Base-by-base conservation (phyloP, 176 grass and related monocot genomes). In the Oryza glumipatula region DNA sequence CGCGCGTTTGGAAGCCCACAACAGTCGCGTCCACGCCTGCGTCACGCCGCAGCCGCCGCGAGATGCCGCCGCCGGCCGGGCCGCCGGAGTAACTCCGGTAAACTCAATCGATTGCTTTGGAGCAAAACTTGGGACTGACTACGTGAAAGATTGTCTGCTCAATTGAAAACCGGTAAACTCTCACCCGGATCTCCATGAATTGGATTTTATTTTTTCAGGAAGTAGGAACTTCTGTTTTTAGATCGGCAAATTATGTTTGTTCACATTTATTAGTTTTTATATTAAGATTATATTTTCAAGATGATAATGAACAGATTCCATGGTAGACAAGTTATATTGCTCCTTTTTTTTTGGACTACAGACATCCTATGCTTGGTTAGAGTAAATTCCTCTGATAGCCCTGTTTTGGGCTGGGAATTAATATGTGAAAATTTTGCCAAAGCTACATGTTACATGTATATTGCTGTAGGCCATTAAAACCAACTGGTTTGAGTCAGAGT, bases 151-250 rank as follows among this genome's bases (percentile, higher is more conserved):
- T 5, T 5, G 16, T 76, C 19, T 15, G 9, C 64, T 60, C 47
- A 56, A 67, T 3, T 73, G 28, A 46, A 67, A 80, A 80, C 44
- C 3, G 33, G 84, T 86, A 86, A 80, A 17, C 58, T 44, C 28
- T 19, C 23, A 66, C 70, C 58, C 9, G 48, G 21, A 54, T 80
- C 44, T 65, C 70, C 41, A 19, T 16, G 45, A 80, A 23, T 80
- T 68, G 23, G 1, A 56, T 33, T 21, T n/a, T 69, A 30, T 65
- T 46, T 21, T n/a, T 69, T 78, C 11, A 32, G 47, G 80, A 49
- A 65, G 49, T 36, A 39, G 30, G 51, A 74, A 45, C 9, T 14
- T 66, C n/a, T 80, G 12, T n/a, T 83, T 45, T 47, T 63, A 30
- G 16, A 54, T 51, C 7, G 17, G 14, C 19, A 41, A 30, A 67